Evolutionary conservation across 108 stramenopile genomes (phyloP), one percentile per base, ranked within the genome.

Genomic region (Skeletonema menzelii): DNA sequence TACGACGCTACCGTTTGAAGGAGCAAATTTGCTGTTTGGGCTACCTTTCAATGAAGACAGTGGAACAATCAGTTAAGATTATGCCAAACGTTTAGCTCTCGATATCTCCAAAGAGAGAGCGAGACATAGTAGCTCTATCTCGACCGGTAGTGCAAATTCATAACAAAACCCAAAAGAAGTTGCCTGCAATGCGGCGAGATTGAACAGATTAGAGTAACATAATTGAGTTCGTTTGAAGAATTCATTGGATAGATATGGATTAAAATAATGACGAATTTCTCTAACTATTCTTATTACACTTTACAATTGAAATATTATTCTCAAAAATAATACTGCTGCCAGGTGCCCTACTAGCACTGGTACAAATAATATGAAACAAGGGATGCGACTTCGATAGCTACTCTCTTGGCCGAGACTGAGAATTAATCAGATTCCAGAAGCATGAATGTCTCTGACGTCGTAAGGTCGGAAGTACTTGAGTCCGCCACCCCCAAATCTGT

Each of bases 1-100:
- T 38, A 75, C 84, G 4, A 69, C 59, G 38, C 59, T 93, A 12
- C 87, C 85, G 5, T 93, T 93, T 73, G 77, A 73, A 15, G 92
- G 92, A 4, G 86, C 86, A 17, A 88, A 93, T 69, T 66, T 47
- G 86, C 80, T 19, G 65, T 93, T 15, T 93, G 85, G 85, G 71
- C 82, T 22, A 88, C 79, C 10, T 88, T 90, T 65, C 20, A 34
- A 24, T 57, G 17, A 59, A 42, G 35, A 12, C 11, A 12, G 11
- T 37, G 35, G 35, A 37, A 5, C 1, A 31, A 31, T 31, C 30
- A 31, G 30, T 5, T 31, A 31, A 31, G 30, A 31, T 31, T 5
- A 31, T 31, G 30, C 5, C 30, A 5, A 31, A 31, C 30, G 1
- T 31, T 31, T 31, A 31, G n/a, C n/a, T n/a, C n/a, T 31, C 30